These are phyloP conservation scores for Kwoniella sp. DNA, from an alignment of 768 basidiomycete genomes.

Conservation along the genomic window DNA sequence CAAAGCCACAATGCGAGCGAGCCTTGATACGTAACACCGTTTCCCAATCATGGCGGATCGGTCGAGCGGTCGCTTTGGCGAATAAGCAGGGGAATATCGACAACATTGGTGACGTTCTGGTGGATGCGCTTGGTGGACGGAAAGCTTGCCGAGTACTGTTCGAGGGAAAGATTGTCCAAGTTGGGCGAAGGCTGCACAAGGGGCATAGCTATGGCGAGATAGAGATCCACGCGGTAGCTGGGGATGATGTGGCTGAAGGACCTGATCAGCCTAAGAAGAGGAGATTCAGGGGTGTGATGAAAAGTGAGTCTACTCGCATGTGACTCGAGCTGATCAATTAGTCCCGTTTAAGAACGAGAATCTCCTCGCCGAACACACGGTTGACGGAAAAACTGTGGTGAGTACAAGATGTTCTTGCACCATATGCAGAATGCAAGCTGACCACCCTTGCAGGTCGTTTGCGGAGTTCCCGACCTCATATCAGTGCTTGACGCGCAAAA, in stretches of 20 bases:
- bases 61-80: conserved; percentile 60
- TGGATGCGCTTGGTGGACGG: conserved; percentile 39
- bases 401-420: background rate
- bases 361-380: conserved; percentile 27
- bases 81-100: conserved; percentile 31
- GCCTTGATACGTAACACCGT: conserved; percentile 62
- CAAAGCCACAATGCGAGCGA: conserved; percentile 55
- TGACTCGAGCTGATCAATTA: conserved; percentile 5
- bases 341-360: conserved; percentile 51
- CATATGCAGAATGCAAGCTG: background rate
- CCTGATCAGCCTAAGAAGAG: conserved; percentile 49
- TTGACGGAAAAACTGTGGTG: conserved; percentile 28
- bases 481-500: conserved; percentile 67
- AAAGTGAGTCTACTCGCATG: conserved; percentile 46
- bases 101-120: conserved; percentile 57
- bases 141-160: conserved; percentile 59
- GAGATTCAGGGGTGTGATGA: conserved; percentile 31
- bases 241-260: conserved; percentile 26
- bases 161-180: conserved; percentile 66
- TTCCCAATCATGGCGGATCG: conserved; percentile 68
- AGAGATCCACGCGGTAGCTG: conserved; percentile 33
- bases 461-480: conserved; percentile 68
- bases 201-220: conserved; percentile 51
- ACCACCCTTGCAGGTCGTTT: conserved; percentile 47
- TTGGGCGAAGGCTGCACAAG: conserved; percentile 59